A percentile compares a stretch with the other conserved stretches of the same genome.
Evolutionary conservation across 31 red algal species (phyloP).

Genomic region (Endocladia muricata): DNA sequence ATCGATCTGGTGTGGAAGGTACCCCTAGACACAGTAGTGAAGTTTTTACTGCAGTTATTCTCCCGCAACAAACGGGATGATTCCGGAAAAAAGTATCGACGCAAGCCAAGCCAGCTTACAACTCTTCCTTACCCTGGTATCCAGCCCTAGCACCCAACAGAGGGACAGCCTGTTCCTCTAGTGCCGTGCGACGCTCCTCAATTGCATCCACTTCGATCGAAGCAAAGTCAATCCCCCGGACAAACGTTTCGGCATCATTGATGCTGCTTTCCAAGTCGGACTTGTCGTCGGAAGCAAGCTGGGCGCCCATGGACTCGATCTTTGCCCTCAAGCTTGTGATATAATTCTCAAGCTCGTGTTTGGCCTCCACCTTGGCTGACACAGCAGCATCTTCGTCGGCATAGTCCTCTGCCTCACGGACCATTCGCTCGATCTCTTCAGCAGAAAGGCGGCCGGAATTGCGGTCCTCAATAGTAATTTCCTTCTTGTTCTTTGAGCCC

Average conservation of each 20-base stretch:
- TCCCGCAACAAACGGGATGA: too few relatives aligned
- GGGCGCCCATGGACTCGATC: conserved; percentile 64
- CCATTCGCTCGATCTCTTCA: conserved; percentile 93
- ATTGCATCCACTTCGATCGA: conserved; percentile 58
- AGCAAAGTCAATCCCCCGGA: conserved; percentile 60
- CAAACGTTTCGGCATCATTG: conserved; percentile 52
- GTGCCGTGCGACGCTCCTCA: conserved; percentile 55
- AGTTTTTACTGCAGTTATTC: too few relatives aligned
- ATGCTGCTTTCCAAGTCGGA: conserved; percentile 58
- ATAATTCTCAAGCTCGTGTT: conserved; percentile 86
- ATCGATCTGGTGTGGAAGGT: too few relatives aligned
- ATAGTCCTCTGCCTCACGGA: conserved; percentile 84
- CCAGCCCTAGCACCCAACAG: conserved; percentile 44
- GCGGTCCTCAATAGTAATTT: conserved; percentile 85
- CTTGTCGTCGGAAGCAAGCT: conserved; percentile 62
- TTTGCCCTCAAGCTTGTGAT: conserved; percentile 54
- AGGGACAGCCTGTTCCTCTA: conserved; percentile 54
- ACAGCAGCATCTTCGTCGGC: conserved; percentile 87
- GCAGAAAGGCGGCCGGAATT: conserved; percentile 76
- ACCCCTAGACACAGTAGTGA: too few relatives aligned
- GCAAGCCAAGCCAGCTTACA: conserved; percentile 35
- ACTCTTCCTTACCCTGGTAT: conserved; percentile 55
- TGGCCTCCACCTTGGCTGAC: conserved; percentile 73
- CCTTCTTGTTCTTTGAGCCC: conserved; percentile 81
- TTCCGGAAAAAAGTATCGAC: too few relatives aligned